Percentiles rank a stretch among this genome's conserved stretches.
phyloP scores from a whole-genome alignment of 116 monocot genomes.

The Cymodocea nodosa region DNA sequence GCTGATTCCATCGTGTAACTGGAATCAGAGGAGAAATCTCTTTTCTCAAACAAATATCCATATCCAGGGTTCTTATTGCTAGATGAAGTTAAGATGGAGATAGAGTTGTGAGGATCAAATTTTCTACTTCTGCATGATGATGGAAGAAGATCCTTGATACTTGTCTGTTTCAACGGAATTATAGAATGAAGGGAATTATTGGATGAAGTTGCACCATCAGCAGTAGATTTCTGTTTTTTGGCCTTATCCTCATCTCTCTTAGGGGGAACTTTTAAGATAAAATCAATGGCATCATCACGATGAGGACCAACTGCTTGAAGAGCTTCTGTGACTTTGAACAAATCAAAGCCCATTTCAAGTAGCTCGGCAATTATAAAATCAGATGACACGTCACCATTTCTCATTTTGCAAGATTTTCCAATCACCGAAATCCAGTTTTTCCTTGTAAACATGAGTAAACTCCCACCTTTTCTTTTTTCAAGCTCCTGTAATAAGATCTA shows the following conservation, averaged over 20 bases:
- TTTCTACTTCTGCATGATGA: slow-evolving; percentile 18
- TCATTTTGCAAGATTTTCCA: slow-evolving; percentile 19
- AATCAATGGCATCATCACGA: slow-evolving; percentile 64
- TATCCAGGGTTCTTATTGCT: slow-evolving; percentile 1
- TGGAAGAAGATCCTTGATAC: slow-evolving; percentile 41
- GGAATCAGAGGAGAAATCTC: slow-evolving; percentile 1
- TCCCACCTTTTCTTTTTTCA: too few species aligned
- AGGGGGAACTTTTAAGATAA: slow-evolving; percentile 39
- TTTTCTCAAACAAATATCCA: slow-evolving; percentile 4
- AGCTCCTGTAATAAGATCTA: too few species aligned
- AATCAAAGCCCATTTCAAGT: slow-evolving; percentile 90
- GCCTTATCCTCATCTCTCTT: neutral
- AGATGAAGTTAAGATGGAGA: slow-evolving; percentile 10
- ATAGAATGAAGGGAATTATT: neutral
- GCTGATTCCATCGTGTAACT: neutral
- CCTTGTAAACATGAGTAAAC: neutral
- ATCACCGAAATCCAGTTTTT: neutral
- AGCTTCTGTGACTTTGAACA: slow-evolving; percentile 35
- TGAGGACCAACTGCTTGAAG: slow-evolving; percentile 49
- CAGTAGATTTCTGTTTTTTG: neutral
- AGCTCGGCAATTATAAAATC: slow-evolving; percentile 67
- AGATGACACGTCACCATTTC: slow-evolving; percentile 19
- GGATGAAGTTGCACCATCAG: neutral
- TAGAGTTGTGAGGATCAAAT: slow-evolving; percentile 4
- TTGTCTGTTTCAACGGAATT: slow-evolving; percentile 51